Base-by-base conservation (phyloP, 2,329 filamentous ascomycete species). In the Westerdykella ornata region DNA sequence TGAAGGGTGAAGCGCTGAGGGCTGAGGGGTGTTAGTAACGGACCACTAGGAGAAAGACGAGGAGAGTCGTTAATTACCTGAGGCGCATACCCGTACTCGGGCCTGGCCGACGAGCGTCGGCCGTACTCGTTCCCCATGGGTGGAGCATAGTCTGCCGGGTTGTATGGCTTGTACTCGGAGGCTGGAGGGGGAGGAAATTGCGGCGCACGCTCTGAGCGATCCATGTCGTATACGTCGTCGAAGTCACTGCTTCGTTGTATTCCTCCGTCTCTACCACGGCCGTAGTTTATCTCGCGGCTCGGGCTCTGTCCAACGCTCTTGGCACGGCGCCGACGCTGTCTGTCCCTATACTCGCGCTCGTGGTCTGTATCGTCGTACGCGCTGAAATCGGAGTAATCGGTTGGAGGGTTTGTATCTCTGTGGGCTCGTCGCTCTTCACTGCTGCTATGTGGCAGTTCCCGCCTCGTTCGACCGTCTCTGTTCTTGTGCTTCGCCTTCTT, bases 111-210 rank as follows among this genome's bases (percentile, higher is more conserved):
- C 19, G 53, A 52, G 14, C 51, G 40, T 34, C 48, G 59, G 39
- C 45, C 49, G 35, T 43, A 41, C 19, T 50, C 42, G 37, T 49
- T 41, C 46, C 52, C 35, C 18, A 45, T 41, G 15, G 49, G 46
- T 14, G 56, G 47, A 34, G 55, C 51, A 46, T 63, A 60, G 38
- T 64, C 60, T 42, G 61, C 61, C 28, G 62, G 53, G 36, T 62
- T 61, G 48, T 67, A 67, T 13, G 62, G 57, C 42, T 48, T 57
- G 43, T 65, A 64, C 32, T 60, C 58, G 38, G 58, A 54, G 13
- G 49, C 41, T 30, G 61, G 59, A 31, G 58, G 59, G 30, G 62
- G 63, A 45, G 59, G 52, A 39, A 60, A 64, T 37, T 63, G 57
- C 18, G 54, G 53, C 18, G 44, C 47, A 37, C 54, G 52, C 16